A percentile compares a stretch with the other conserved stretches of the same genome.
These are phyloP conservation scores for Naganishia onofrii DNA, from an alignment of 768 basidiomycete species.

Conservation along the genomic window DNA sequence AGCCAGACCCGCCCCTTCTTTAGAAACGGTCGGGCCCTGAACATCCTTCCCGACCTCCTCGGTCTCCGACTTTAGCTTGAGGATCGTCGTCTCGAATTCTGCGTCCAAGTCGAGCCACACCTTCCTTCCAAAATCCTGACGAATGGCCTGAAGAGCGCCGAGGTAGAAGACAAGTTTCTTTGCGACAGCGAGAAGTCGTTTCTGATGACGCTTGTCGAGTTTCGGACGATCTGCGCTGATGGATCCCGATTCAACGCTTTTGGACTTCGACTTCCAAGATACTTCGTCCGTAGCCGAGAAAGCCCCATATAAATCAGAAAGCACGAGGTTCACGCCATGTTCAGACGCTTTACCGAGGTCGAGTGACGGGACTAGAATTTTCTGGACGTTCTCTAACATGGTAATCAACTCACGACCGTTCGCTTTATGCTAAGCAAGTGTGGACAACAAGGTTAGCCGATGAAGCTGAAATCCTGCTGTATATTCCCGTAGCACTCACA, in stretches of 20 bases:
- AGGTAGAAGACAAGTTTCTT: constrained; percentile 17
- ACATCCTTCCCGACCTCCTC: neutral
- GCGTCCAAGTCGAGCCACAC: neutral
- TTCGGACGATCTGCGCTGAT: neutral
- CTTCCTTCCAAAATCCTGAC: neutral
- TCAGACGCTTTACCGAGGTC: neutral
- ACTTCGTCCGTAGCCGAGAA: neutral
- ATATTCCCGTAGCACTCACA: no score
- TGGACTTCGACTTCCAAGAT: neutral
- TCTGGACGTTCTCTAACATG: neutral
- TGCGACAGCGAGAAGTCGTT: neutral
- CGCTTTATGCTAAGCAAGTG: neutral
- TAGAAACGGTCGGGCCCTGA: neutral
- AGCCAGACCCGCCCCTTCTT: no score
- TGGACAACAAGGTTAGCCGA: neutral
- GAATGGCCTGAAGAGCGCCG: constrained; percentile 4
- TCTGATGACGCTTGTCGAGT: neutral
- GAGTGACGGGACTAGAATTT: neutral
- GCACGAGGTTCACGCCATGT: neutral
- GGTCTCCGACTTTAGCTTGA: neutral
- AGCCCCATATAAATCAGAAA: neutral
- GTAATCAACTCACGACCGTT: neutral
- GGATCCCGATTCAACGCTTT: no score
- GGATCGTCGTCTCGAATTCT: neutral
- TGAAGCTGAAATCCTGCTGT: neutral